Percentiles rank a stretch among this genome's conserved stretches.
These are phyloP conservation scores for Psilocybe sp. DNA, from an alignment of 768 basidiomycete species.

Conservation along the genomic window DNA sequence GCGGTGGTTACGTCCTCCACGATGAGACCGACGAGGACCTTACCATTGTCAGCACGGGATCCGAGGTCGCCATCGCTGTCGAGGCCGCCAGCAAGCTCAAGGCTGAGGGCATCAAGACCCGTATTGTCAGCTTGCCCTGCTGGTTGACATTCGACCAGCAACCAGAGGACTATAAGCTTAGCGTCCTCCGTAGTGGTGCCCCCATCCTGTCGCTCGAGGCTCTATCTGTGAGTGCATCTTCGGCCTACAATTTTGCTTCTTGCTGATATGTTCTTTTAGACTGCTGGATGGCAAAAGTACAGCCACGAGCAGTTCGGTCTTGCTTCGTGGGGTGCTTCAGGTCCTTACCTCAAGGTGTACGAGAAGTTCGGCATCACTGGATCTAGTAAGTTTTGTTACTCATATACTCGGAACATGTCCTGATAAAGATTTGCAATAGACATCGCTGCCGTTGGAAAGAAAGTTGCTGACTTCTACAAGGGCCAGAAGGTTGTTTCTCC, in stretches of 20 bases:
- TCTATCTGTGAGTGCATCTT: slow-evolving; percentile 38
- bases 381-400: slow-evolving; percentile 44
- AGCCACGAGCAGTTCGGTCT: slow-evolving; percentile 62
- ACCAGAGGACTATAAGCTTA: slow-evolving; percentile 71
- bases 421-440: slow-evolving; percentile 35
- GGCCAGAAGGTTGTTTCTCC: slow-evolving; percentile 73
- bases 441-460: slow-evolving; percentile 80
- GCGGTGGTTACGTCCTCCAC: slow-evolving; percentile 88
- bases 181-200: slow-evolving; percentile 84
- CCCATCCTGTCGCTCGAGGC: slow-evolving; percentile 92
- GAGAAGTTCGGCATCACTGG: slow-evolving; percentile 88
- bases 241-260: not conserved
- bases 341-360: slow-evolving; percentile 88
- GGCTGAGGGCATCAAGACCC: slow-evolving; percentile 73
- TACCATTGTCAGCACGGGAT: slow-evolving; percentile 87
- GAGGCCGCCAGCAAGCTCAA: slow-evolving; percentile 83
- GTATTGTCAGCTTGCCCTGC: slow-evolving; percentile 87
- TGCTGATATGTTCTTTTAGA: slow-evolving; percentile 11
- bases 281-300: too few relatives aligned
- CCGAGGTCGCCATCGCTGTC: slow-evolving; percentile 84
- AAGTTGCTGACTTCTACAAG: slow-evolving; percentile 85
- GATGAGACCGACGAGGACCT: slow-evolving; percentile 80
- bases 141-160: slow-evolving; percentile 88
- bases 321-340: slow-evolving; percentile 81
- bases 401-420: not conserved